These are phyloP conservation scores for Beauveria pseudobassiana DNA, from an alignment of 2,329 filamentous ascomycete species.

Conservation along the genomic window DNA sequence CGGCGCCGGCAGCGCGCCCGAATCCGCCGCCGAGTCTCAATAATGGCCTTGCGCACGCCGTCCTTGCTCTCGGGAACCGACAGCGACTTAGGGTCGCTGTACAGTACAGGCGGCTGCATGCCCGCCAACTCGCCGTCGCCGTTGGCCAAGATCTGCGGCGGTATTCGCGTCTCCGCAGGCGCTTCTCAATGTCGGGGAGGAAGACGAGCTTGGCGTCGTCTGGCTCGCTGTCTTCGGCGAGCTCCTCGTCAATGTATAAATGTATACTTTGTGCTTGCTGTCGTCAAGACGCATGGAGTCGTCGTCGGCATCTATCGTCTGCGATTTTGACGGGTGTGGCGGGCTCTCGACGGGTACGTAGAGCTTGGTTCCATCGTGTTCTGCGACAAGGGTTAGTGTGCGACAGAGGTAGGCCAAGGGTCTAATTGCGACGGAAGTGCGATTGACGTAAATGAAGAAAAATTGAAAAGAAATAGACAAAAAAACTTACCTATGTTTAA, in stretches of 20 bases:
- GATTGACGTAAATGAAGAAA: background rate
- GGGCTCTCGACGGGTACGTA: slow-evolving; percentile 57
- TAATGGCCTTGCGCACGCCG: slow-evolving; percentile 72
- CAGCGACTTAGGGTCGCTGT: slow-evolving; percentile 69
- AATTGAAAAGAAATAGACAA: background rate
- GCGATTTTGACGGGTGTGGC: background rate
- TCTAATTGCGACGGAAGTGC: too few species aligned
- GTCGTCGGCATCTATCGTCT: slow-evolving; percentile 24
- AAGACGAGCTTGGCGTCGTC: slow-evolving; percentile 62
- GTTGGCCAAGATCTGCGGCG: slow-evolving; percentile 56
- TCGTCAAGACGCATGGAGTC: slow-evolving; percentile 81
- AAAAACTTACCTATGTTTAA: slow-evolving; percentile 65
- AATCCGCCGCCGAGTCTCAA: slow-evolving; percentile 66
- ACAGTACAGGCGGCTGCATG: slow-evolving; percentile 80
- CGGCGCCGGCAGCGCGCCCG: slow-evolving; percentile 41
- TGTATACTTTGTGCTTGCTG: slow-evolving; percentile 79
- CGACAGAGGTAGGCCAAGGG: too few species aligned
- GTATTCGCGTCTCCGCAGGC: slow-evolving; percentile 65
- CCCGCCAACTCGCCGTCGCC: slow-evolving; percentile 46
- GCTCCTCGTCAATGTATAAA: slow-evolving; percentile 81
- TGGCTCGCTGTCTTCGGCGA: slow-evolving; percentile 43
- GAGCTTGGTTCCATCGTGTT: slow-evolving; percentile 55
- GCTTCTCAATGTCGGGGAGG: slow-evolving; percentile 78
- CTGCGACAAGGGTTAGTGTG: slow-evolving; percentile 29
- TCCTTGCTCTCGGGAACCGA: slow-evolving; percentile 68